phyloP scores from a whole-genome alignment of 495 filamentous ascomycete species.

The Articulospora tetracladia region DNA sequence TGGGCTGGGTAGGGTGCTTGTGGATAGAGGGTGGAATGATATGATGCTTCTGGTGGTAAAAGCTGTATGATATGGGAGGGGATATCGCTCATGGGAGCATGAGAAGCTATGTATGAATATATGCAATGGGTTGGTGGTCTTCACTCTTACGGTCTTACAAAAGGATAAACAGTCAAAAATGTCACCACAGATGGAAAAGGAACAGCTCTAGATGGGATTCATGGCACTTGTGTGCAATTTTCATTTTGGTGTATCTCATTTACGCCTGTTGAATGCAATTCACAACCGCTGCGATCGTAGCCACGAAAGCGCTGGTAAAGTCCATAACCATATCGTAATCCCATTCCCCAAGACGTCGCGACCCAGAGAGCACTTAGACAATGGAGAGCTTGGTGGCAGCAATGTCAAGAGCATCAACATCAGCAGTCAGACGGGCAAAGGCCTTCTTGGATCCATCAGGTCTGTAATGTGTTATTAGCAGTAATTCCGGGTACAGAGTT shows the following conservation, averaged over 20 bases:
- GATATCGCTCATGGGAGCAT: neutral
- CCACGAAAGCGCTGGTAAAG: constrained; percentile 15
- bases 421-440: constrained; percentile 87
- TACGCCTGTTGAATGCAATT: constrained; percentile 28
- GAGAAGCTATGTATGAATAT: constrained; percentile 7
- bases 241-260: constrained; percentile 27
- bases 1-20: neutral
- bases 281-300: constrained; percentile 12
- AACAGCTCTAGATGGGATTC: neutral
- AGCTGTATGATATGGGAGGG: neutral
- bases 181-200: neutral
- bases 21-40: neutral
- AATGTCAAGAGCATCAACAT: constrained; percentile 98
- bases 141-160: constrained; percentile 10
- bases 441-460: constrained; percentile 99
- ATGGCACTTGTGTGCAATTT: constrained; percentile 19
- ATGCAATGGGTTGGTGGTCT: constrained; percentile 6
- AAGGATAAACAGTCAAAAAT: neutral
- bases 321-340: constrained; percentile 18
- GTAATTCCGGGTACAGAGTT: neutral
- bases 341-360: constrained; percentile 14
- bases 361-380: constrained; percentile 58
- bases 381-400: constrained; percentile 98
- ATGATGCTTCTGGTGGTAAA: too few species aligned
- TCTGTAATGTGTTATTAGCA: constrained; percentile 39